These are phyloP conservation scores for Macroventuria anomochaeta DNA, from an alignment of 2,329 filamentous ascomycete species.

Conservation along the genomic window DNA sequence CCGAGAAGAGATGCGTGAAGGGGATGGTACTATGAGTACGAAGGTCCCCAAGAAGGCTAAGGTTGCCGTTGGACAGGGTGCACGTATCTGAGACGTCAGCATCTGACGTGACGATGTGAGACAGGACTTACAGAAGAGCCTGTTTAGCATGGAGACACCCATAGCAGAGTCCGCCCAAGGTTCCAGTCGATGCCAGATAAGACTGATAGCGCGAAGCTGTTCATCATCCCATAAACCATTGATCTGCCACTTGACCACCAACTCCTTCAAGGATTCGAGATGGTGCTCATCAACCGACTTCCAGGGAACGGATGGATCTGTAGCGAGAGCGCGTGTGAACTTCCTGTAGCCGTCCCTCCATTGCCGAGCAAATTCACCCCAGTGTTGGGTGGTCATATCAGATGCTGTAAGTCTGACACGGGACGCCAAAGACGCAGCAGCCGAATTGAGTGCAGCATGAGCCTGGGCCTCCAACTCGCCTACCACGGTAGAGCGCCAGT, in stretches of 20 bases:
- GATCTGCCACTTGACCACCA: slow-evolving; percentile 65
- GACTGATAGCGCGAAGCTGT: slow-evolving; percentile 54
- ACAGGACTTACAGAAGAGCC: slow-evolving; percentile 51
- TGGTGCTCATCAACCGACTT: slow-evolving; percentile 77
- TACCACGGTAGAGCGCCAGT: slow-evolving; percentile 75
- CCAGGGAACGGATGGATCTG: slow-evolving; percentile 57
- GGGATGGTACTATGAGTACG: slow-evolving; percentile 63
- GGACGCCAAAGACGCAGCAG: slow-evolving; percentile 54
- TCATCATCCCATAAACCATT: slow-evolving; percentile 62
- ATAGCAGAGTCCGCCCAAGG: slow-evolving; percentile 71
- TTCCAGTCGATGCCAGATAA: slow-evolving; percentile 73
- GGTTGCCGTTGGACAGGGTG: slow-evolving; percentile 79
- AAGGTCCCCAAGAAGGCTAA: slow-evolving; percentile 70
- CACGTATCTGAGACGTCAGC: slow-evolving; percentile 54
- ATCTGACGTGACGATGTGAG: neutral
- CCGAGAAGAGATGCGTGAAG: slow-evolving; percentile 69
- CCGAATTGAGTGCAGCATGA: slow-evolving; percentile 55
- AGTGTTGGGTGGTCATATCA: slow-evolving; percentile 63
- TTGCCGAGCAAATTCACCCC: slow-evolving; percentile 69
- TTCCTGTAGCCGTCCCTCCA: slow-evolving; percentile 70
- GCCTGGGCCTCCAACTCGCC: slow-evolving; percentile 63
- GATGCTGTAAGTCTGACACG: slow-evolving; percentile 57
- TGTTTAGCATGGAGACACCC: slow-evolving; percentile 64
- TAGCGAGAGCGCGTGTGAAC: slow-evolving; percentile 65
- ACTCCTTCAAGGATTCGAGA: slow-evolving; percentile 63